Evolutionary conservation across 2,329 filamentous ascomycete genomes (phyloP).

Genomic region (Purpureocillium lavendulum): DNA sequence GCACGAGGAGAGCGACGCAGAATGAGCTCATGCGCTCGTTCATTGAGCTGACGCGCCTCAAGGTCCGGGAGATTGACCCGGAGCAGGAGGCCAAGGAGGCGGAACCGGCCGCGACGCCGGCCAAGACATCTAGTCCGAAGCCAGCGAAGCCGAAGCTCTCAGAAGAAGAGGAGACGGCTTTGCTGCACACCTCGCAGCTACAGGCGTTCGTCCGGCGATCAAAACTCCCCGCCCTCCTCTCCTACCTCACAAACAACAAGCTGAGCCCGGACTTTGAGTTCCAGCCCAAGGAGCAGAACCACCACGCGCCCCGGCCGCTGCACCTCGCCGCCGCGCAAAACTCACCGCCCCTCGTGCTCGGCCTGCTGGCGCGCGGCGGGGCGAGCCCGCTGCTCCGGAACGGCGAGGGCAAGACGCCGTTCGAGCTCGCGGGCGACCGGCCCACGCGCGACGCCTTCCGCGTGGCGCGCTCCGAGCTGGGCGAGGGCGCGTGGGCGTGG

Average conservation of each 20-base stretch:
- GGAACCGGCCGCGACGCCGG: slow-evolving; percentile 23
- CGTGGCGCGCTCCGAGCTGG: slow-evolving; percentile 73
- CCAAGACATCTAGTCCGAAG: slow-evolving; percentile 34
- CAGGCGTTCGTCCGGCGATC: slow-evolving; percentile 82
- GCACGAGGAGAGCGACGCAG: slow-evolving; percentile 82
- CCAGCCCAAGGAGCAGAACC: slow-evolving; percentile 59
- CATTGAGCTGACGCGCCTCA: slow-evolving; percentile 85
- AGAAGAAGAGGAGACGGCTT: slow-evolving; percentile 75
- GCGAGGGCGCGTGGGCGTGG: slow-evolving; percentile 74
- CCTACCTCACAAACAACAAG: slow-evolving; percentile 72
- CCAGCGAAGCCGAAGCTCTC: slow-evolving; percentile 55
- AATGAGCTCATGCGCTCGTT: slow-evolving; percentile 92
- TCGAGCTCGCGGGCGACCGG: slow-evolving; percentile 80
- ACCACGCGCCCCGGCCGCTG: slow-evolving; percentile 75
- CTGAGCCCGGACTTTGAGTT: slow-evolving; percentile 69
- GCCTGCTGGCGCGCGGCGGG: slow-evolving; percentile 64
- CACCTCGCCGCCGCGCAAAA: slow-evolving; percentile 82
- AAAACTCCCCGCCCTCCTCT: slow-evolving; percentile 77
- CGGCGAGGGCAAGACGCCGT: slow-evolving; percentile 72
- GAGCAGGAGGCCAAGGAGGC: slow-evolving; percentile 41
- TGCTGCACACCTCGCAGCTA: slow-evolving; percentile 81
- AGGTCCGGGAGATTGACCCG: slow-evolving; percentile 71
- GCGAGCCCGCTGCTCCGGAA: slow-evolving; percentile 68
- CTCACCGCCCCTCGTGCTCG: slow-evolving; percentile 65
- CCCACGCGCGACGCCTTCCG: slow-evolving; percentile 86